phyloP scores from a whole-genome alignment of 2,329 filamentous ascomycete species.

The Calonectria henricotiae region DNA sequence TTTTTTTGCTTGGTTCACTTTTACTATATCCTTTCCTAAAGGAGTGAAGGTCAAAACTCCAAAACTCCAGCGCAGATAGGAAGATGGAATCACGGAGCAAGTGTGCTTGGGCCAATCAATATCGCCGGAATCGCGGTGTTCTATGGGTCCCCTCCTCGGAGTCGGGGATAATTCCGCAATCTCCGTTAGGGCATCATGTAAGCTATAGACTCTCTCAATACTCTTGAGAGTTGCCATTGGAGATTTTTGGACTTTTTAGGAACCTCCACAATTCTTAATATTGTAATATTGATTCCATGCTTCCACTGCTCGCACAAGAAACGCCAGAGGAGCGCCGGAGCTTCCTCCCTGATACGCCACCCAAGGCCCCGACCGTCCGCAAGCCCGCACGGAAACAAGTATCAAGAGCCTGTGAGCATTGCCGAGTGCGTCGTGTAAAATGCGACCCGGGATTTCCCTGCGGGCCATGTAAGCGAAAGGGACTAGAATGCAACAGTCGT shows the following conservation, averaged over 20 bases:
- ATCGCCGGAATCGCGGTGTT: constrained; percentile 33
- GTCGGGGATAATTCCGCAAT: constrained; percentile 39
- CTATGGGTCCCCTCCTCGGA: constrained; percentile 25
- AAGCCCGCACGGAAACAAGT: constrained; percentile 46
- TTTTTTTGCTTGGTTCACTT: not conserved
- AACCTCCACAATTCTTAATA: constrained; percentile 19
- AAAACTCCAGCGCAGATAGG: constrained; percentile 27
- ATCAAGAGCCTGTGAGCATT: constrained; percentile 47
- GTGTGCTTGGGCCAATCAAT: constrained; percentile 19
- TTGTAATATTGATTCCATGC: not conserved
- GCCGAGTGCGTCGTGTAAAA: constrained; percentile 45
- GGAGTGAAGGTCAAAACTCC: constrained; percentile 27
- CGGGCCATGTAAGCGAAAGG: constrained; percentile 39
- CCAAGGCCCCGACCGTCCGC: not conserved
- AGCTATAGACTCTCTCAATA: constrained; percentile 9
- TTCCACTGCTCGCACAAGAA: constrained; percentile 36
- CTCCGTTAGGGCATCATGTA: constrained; percentile 30
- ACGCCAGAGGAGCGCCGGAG: constrained; percentile 34
- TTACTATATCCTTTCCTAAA: constrained; percentile 15
- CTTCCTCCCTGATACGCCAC: not conserved
- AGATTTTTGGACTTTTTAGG: not conserved
- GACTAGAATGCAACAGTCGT: constrained; percentile 36
- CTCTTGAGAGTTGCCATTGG: not conserved
- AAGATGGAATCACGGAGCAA: constrained; percentile 20
- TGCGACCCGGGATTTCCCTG: constrained; percentile 47